Base-by-base conservation (phyloP, 1,139 yeast genomes). In the Saccharomyces hybrid region DNA sequence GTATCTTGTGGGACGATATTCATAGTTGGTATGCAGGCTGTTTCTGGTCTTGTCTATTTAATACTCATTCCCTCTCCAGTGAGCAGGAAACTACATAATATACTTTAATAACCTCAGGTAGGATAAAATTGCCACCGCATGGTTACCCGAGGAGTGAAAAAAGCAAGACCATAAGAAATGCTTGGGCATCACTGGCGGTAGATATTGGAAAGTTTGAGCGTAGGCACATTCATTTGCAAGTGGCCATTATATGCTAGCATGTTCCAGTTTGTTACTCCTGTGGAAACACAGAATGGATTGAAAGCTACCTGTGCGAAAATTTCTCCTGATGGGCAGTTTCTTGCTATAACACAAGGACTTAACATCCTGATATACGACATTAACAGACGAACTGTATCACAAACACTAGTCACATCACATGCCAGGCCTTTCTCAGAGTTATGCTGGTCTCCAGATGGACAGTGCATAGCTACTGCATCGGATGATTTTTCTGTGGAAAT, bases 401-500 rank as follows among this genome's bases (percentile, higher is more conserved):
- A 50, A 47, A 50, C 51, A 16, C 48, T 42, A 20, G 47, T 51
- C 14, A 64, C 70, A 2, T 46, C 59, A 6, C 71, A 68, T 76
- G 34, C 64, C 3, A 56, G 49, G 13, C 60, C 66, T 1, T 60
- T 66, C 5, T 64, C 69, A 9, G 66, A 63, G 23, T 42, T 68
- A 5, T 62, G 65, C 48, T 93, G 90, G 81, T 81, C 93, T 0
- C 91, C 93, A 2, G 85, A 87, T 66, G 77, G 86, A n/a, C 73
- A 76, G 55, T 80, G 85, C 50, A 59, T 93, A 5, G 97, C 96
- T 1, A 82, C 96, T 0, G 93, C 86, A 1, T 85, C 96, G 0
- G 98, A 93, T 66, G 99, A 93, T 69, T 76, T 83, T 58, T 84
- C 96, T 0, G 77, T 91, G 5, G 76, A 93, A 47, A 72, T 93